Conservation (phyloP, 2,329 filamentous ascomycete species). For the Ambrosiella xylebori region DNA sequence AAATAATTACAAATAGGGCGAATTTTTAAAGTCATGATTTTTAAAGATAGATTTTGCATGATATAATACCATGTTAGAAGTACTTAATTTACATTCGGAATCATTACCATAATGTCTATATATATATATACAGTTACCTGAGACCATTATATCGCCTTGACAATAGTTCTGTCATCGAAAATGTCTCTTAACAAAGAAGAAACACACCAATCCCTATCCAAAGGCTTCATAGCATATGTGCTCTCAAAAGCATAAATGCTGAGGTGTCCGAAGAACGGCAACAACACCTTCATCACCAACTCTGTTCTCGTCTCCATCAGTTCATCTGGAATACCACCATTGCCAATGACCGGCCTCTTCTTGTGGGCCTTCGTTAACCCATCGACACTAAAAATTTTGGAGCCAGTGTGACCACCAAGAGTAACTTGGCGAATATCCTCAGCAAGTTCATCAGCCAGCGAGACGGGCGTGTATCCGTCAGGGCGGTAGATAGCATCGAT, state of each 20-base stretch:
- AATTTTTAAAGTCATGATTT: background rate
- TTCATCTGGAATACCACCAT: conserved; percentile 37
- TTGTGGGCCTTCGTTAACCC: conserved; percentile 12
- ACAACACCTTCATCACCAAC: conserved; percentile 58
- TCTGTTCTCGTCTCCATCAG: conserved; percentile 44
- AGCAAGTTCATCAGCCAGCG: conserved; percentile 69
- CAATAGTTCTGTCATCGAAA: conserved; percentile 60
- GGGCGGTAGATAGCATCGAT: conserved; percentile 88
- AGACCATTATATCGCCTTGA: conserved; percentile 34
- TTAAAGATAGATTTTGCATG: background rate
- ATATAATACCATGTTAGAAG: background rate
- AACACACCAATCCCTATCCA: conserved; percentile 49
- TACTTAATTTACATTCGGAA: background rate
- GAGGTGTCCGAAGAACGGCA: conserved; percentile 78
- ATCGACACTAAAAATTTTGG: background rate
- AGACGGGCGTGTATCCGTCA: conserved; percentile 47
- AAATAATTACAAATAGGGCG: background rate
- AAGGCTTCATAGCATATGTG: conserved; percentile 64
- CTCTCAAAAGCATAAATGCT: conserved; percentile 90
- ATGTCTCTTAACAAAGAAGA: conserved; percentile 52
- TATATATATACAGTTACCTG: background rate
- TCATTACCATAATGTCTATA: background rate
- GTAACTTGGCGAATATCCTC: conserved; percentile 45
- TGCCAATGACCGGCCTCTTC: conserved; percentile 33
- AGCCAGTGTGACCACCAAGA: conserved; percentile 20